Evolutionary conservation across 1,284 basidiomycete species (phyloP).

Genomic region (Trametes versicolor): DNA sequence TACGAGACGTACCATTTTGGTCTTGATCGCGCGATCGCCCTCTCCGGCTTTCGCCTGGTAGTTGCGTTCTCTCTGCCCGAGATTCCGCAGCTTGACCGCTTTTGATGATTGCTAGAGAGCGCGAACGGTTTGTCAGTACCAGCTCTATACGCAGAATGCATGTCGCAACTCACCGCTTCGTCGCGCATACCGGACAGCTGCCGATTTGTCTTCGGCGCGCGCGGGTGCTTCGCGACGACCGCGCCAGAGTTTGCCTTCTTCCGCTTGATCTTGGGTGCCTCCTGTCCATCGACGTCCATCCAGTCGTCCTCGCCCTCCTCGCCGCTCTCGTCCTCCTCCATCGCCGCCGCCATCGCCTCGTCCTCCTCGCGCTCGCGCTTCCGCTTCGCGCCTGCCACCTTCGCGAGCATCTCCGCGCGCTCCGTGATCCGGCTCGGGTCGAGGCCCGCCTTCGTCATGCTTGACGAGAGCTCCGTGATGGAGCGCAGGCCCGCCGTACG

Average conservation of each 20-base stretch:
- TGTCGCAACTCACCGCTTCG: constrained; percentile 59
- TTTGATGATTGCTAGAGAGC: constrained; percentile 76
- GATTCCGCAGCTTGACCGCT: constrained; percentile 83
- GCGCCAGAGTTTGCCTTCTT: constrained; percentile 71
- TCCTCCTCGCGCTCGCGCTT: constrained; percentile 71
- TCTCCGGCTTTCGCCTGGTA: constrained; percentile 91
- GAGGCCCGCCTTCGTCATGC: constrained; percentile 87
- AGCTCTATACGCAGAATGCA: too few species aligned
- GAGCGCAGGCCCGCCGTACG: constrained; percentile 90
- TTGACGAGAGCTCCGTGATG: constrained; percentile 85
- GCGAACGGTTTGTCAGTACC: constrained; percentile 20
- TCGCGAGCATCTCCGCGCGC: constrained; percentile 86
- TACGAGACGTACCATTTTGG: constrained; percentile 73
- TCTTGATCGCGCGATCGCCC: constrained; percentile 82
- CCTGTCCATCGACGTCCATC: constrained; percentile 66
- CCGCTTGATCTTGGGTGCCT: constrained; percentile 65
- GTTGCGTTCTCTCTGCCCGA: constrained; percentile 88
- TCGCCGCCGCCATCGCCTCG: constrained; percentile 53
- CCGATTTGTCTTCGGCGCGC: constrained; percentile 76
- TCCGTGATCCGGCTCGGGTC: constrained; percentile 91
- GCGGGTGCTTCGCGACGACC: constrained; percentile 58
- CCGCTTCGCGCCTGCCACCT: constrained; percentile 76
- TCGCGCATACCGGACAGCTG: constrained; percentile 84
- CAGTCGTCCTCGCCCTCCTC: constrained; percentile 53
- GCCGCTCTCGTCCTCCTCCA: constrained; percentile 50